Evolutionary conservation across 768 basidiomycete genomes (phyloP), one percentile per base, ranked within the genome.

Genomic region (Trametes cubensis): DNA sequence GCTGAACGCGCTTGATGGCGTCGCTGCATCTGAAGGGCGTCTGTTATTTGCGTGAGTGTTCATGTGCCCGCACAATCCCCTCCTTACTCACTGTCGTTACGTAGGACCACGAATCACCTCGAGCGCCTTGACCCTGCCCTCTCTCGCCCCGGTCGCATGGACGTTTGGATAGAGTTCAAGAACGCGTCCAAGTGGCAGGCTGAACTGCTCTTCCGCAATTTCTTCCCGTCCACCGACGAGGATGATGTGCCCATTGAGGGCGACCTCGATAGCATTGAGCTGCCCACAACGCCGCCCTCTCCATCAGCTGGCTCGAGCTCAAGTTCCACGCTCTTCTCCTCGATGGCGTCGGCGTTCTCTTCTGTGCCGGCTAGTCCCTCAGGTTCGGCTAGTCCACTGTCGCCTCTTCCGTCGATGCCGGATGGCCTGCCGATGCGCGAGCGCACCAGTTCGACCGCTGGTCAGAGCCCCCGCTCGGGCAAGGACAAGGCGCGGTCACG

Each of bases 81-180:
- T 18, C 17, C 59, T 23, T 56, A 40, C 56, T 58, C 11, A 46
- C 67, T 30, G 61, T 21, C 14, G 48, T 21, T 17, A 18, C 44
- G 15, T 66, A 92, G 91, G 0, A 94, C 92, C 18, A 94, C 92
- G 13, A 95, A 95, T 74, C 94, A 95, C 70, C 79, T 94, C n/a
- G 92, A 95, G 68, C 85, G 89, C 38, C 83, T 96, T 1, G 94
- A 96, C 67, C 91, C 93, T 4, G 94, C 94, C 0, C 84, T 96
- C 13, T 90, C 88, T n/a, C 88, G 94, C 55, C 92, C 94, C 6
- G 94, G 94, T 18, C 88, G 90, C 28, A 91, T 92, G 89, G 94
- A 95, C 69, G 90, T 96, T 8, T 92, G 91, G 87, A 83, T 95
- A 48, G 90, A 94, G 73, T 95, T 95, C 79, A 90, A 87, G 79